Evolutionary conservation across 306 rosid species (phyloP).

Genomic region (Glycine soja): DNA sequence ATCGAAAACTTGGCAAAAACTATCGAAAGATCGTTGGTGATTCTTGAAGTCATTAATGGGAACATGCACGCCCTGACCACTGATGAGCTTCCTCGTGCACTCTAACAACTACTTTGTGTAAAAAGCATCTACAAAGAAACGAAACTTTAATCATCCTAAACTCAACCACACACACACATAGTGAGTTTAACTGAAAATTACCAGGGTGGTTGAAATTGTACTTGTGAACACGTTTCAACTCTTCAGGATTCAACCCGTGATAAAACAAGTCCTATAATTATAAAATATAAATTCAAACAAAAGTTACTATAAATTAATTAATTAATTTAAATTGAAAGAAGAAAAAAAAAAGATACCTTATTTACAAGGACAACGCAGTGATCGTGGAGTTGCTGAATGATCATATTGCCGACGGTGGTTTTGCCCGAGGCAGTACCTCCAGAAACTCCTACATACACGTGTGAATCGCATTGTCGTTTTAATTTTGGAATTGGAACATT

Average conservation of each 20-base stretch:
- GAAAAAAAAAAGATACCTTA: constrained; percentile 60
- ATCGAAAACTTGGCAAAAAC: constrained; percentile 77
- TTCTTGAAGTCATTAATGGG: constrained; percentile 93
- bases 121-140: constrained; percentile 70
- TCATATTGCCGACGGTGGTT: constrained; percentile 98
- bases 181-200: constrained; percentile 46
- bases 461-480: background rate
- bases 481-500: background rate
- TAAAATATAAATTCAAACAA: background rate
- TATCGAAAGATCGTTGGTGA: constrained; percentile 82
- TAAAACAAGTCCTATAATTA: constrained; percentile 93
- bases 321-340: background rate
- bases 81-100: constrained; percentile 69
- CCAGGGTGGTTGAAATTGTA: constrained; percentile 99
- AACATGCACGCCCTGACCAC: constrained; percentile 78
- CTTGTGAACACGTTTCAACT: constrained; percentile 75
- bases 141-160: no score
- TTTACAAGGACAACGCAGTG: constrained; percentile 94
- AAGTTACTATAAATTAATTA: background rate
- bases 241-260: constrained; percentile 93
- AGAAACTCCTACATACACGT: constrained; percentile 82
- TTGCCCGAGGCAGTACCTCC: constrained; percentile 99
- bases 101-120: constrained; percentile 91
- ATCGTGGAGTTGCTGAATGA: constrained; percentile 97
- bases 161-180: no score